A percentile compares a stretch with the other conserved stretches of the same genome.
These are phyloP conservation scores for Botrytis pseudocinerea DNA, from an alignment of 2,329 filamentous ascomycete genomes.

Conservation along the genomic window DNA sequence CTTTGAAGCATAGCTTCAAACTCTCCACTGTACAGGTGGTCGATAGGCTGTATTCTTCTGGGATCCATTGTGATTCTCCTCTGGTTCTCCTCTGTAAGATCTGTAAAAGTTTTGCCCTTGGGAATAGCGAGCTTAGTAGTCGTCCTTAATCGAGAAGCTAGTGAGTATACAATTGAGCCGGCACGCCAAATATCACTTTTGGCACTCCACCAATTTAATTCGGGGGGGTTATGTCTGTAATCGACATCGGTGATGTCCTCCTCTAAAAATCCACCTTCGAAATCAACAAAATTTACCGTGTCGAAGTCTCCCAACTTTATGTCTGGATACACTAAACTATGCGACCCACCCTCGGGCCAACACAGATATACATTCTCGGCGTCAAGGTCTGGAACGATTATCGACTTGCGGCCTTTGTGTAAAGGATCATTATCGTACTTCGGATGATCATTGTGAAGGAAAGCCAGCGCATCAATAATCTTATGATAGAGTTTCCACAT, in stretches of 20 bases:
- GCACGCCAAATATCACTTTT: slow-evolving; percentile 14
- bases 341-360: background rate
- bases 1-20: background rate
- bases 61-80: background rate
- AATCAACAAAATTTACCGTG: background rate
- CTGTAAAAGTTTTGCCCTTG: background rate
- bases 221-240: background rate
- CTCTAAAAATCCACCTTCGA: background rate
- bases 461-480: slow-evolving; percentile 8
- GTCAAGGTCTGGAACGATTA: background rate
- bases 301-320: background rate
- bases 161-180: background rate
- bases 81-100: background rate
- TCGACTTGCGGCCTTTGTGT: background rate
- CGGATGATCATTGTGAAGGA: slow-evolving; percentile 20
- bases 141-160: background rate
- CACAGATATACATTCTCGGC: slow-evolving; percentile 12
- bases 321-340: background rate
- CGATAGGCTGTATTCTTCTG: background rate
- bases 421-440: slow-evolving; percentile 5
- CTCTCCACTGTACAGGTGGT: background rate
- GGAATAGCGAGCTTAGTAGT: background rate
- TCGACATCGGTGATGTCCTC: background rate
- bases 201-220: background rate
- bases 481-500: slow-evolving; percentile 4